phyloP scores from a whole-genome alignment of 2,329 filamentous ascomycete species.

The Pezicula rhizophila region DNA sequence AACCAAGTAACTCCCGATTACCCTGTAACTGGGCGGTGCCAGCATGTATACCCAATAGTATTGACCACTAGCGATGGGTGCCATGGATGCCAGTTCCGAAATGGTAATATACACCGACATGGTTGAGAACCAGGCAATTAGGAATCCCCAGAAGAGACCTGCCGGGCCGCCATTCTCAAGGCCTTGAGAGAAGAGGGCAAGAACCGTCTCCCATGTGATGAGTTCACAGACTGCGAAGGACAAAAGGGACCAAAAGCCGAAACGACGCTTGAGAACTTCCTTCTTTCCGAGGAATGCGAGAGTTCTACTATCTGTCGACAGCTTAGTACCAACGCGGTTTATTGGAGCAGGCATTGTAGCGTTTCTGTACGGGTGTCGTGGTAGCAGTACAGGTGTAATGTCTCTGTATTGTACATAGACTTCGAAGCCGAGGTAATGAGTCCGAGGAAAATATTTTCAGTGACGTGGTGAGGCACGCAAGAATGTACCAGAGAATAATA shows the following conservation, averaged over 20 bases:
- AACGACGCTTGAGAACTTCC: constrained; percentile 33
- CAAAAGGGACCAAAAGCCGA: constrained; percentile 43
- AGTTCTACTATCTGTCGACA: constrained; percentile 3
- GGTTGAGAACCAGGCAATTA: constrained; percentile 41
- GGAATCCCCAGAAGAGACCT: constrained; percentile 46
- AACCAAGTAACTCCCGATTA: constrained; percentile 47
- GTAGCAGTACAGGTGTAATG: no score
- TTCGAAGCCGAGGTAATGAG: no score
- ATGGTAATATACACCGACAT: constrained; percentile 36
- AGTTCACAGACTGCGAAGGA: constrained; percentile 47
- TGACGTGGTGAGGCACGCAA: no score
- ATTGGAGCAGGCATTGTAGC: no score
- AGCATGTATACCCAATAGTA: constrained; percentile 55
- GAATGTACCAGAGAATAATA: no score
- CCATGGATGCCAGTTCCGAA: constrained; percentile 37
- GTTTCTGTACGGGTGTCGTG: no score
- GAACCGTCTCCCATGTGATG: constrained; percentile 46
- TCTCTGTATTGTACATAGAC: no score
- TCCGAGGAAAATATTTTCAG: neutral
- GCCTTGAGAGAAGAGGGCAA: constrained; percentile 18
- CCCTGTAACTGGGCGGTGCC: constrained; percentile 41
- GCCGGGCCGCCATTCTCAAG: constrained; percentile 43
- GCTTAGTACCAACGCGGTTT: no score
- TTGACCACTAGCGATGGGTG: constrained; percentile 41
- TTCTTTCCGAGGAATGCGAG: constrained; percentile 12